Base-by-base conservation (phyloP, 495 filamentous ascomycete genomes). In the Tuber microsphaerosporum region DNA sequence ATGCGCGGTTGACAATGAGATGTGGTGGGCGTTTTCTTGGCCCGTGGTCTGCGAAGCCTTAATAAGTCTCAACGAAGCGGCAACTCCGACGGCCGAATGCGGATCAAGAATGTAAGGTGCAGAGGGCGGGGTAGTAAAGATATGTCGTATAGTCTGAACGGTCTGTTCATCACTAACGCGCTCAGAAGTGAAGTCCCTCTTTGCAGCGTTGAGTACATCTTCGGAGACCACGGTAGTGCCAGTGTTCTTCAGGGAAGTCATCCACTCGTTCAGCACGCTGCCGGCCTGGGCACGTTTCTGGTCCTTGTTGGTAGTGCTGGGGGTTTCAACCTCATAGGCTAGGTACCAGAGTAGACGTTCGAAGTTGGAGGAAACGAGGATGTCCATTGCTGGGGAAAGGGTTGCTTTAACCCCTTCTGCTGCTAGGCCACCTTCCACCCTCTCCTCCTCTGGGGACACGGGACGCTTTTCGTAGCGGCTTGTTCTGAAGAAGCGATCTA, bases 281-380 rank as follows among this genome's bases (percentile, higher is more conserved):
- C 91, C 88, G 41, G 91, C 89, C 79, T 88, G 86, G 77, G 85
- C 86, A 81, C 87, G 88, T 80, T 86, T 88, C 81, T 85, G 88
- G 77, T 89, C 85, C 69, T 22, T 73, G 19, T 73, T 65, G n/a
- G 85, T 85, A 39, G 84, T 84, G 61, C 81, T 82, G 16, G 17
- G 10, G 34, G 84, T 75, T 41, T 88, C 87, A 76, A 88, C 89
- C 75, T 90, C 86, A 83, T 91, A 90, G 2, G 93, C 90, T 17
- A 97, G 87, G 86, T 91, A 97, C 94, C 94, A 97, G n/a, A 99
- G 87, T 0, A 99, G 87, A 42, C 95, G 89, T 86, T 99, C 95
- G 83, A 99, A 97, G 87, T 99, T 99, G 83, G 91, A 93, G 73
- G 89, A 92, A 48, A 97, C 93, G 19, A 98, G 87, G 73, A 97